Percentiles rank a stretch among this genome's conserved stretches.
Evolutionary conservation across 768 basidiomycete genomes (phyloP).

Genomic region (Lactifluus pinguis): DNA sequence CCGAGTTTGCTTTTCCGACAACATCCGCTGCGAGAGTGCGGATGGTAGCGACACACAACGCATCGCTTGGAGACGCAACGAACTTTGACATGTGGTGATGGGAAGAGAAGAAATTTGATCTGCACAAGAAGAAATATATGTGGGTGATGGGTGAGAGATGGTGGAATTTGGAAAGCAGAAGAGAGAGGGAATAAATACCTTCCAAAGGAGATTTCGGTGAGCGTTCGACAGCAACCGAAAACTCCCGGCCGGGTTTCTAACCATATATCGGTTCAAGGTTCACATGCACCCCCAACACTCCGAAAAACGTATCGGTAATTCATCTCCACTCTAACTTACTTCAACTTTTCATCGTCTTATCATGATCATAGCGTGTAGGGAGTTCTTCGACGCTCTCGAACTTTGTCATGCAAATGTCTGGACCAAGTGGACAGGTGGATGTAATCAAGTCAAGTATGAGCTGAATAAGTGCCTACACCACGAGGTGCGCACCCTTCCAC

Average conservation of each 20-base stretch:
- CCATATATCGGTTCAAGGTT: constrained; percentile 7
- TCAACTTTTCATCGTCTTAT: background rate
- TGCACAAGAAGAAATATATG: background rate
- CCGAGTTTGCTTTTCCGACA: constrained; percentile 85
- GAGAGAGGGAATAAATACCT: constrained; percentile 4
- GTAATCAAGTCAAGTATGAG: constrained; percentile 58
- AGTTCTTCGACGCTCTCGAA: constrained; percentile 70
- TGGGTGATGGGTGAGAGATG: constrained; percentile 15
- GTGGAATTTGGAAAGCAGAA: background rate
- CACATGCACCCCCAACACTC: constrained; percentile 66
- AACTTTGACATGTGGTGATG: constrained; percentile 32
- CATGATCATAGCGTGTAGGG: constrained; percentile 47
- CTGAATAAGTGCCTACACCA: constrained; percentile 61
- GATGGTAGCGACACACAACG: constrained; percentile 59
- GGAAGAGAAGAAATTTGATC: background rate
- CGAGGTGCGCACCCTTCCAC: constrained; percentile 41
- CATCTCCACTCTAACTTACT: constrained; percentile 20
- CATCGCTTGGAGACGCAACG: constrained; percentile 36
- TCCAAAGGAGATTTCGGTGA: background rate
- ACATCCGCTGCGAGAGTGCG: constrained; percentile 69
- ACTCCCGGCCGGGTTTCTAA: background rate
- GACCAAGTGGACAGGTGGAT: constrained; percentile 59
- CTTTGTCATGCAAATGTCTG: constrained; percentile 56
- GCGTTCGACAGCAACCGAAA: background rate
- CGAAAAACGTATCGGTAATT: constrained; percentile 34